Base-by-base conservation (phyloP, 345 rosid species). In the Anastatica hierochuntica region DNA sequence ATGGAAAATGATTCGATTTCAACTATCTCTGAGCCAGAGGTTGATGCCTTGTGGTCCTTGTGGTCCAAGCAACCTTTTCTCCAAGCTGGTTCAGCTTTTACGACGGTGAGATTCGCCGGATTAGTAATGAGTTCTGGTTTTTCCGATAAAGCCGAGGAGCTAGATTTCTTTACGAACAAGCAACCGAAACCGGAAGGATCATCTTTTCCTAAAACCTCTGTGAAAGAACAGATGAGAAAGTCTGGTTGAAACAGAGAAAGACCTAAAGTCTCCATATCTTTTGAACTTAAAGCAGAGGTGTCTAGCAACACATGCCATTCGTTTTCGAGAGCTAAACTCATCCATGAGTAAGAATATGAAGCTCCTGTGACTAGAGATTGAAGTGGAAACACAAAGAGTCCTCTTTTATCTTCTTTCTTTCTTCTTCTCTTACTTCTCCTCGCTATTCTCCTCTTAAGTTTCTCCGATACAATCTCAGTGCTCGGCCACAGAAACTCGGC, bases 261-360 rank as follows among this genome's bases (percentile, higher is more conserved):
- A 3, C 98, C 98, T 31, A 90, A 53, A 5, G 98, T 82, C 12
- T 90, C 96, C 96, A 90, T 90, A 31, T 82, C 84, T 50, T 87
- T 90, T 7, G 84, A 72, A 18, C 89, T 79, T 42, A 87, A 62
- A 15, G 88, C 85, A 33, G 73, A 76, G 1, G 95, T 89, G 39
- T 90, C 96, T 14, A 90, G 84, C 74, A 87, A 49, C 10, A 84
- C 89, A 16, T 84, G 80, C 98, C 98, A 87, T 1, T 87, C 83
- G 52, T 76, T 74, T 60, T 84, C 94, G 11, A 50, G 72, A 30
- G 95, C 98, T 48, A 72, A 17, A 46, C 56, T 78, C 95, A 90
- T 79, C 98, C 98, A 90, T n/a, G 46, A 38, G 38, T 82, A 87
- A 0, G 96, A 76, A 46, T 90, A 90, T 29, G 78, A 73, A 8